Conservation (phyloP, 768 basidiomycete genomes). For the Pleurotus pulmonarius region DNA sequence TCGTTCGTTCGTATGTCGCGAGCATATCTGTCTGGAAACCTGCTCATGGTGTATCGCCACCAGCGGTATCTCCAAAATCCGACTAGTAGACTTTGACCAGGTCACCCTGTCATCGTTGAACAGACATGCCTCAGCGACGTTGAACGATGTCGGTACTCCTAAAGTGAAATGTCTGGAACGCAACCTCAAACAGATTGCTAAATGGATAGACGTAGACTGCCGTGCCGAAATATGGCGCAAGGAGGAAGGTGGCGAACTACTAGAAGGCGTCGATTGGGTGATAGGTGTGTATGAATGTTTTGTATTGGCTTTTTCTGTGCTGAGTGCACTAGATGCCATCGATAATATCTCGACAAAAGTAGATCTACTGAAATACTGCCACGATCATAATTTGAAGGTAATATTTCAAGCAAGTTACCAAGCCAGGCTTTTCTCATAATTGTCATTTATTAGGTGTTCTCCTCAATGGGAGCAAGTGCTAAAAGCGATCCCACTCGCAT, state of each 20-base stretch:
- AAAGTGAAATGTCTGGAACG: slow-evolving; percentile 81
- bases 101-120: slow-evolving; percentile 95
- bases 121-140: slow-evolving; percentile 85
- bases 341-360: slow-evolving; percentile 98
- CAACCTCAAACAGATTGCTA: slow-evolving; percentile 65
- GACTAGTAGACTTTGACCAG: slow-evolving; percentile 93
- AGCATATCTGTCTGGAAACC: not conserved
- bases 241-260: slow-evolving; percentile 66
- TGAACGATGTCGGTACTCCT: slow-evolving; percentile 90
- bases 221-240: slow-evolving; percentile 85
- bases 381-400: slow-evolving; percentile 75
- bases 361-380: slow-evolving; percentile 87
- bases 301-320: not conserved
- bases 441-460: slow-evolving; percentile 78
- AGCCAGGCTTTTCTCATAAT: slow-evolving; percentile 16
- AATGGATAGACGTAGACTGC: slow-evolving; percentile 86
- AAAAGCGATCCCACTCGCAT: slow-evolving; percentile 94
- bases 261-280: slow-evolving; percentile 92
- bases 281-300: slow-evolving; percentile 53
- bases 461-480: slow-evolving; percentile 95
- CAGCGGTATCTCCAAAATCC: slow-evolving; percentile 73
- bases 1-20: slow-evolving; percentile 74
- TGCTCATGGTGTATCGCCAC: not conserved
- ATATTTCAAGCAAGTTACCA: too few relatives aligned
- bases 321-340: slow-evolving; percentile 70